Conservation (phyloP, 2,329 filamentous ascomycete species). For the Claviceps africana region DNA sequence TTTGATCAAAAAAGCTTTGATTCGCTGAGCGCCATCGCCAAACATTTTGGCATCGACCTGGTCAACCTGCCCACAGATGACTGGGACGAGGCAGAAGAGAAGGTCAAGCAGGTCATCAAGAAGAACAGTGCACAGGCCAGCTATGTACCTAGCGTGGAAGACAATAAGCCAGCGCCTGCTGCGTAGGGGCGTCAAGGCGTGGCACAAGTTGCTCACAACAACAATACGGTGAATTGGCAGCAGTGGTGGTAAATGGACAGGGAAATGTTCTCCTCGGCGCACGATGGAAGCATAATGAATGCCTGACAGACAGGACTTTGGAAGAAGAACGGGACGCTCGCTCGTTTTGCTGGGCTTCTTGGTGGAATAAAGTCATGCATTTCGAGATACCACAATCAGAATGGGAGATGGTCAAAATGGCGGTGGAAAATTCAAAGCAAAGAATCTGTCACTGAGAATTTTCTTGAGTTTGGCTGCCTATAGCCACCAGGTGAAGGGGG, state of each 20-base stretch:
- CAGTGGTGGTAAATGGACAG: neutral
- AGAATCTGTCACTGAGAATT: neutral
- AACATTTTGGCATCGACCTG: slow-evolving; percentile 67
- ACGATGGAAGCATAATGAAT: neutral
- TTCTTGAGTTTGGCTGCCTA: neutral
- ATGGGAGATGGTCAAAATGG: neutral
- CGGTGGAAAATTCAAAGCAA: neutral
- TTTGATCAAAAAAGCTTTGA: slow-evolving; percentile 71
- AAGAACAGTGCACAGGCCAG: slow-evolving; percentile 45
- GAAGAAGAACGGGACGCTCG: neutral
- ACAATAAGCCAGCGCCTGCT: slow-evolving; percentile 15
- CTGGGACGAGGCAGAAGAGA: slow-evolving; percentile 79
- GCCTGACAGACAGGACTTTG: neutral
- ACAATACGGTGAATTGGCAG: neutral
- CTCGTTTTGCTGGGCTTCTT: neutral
- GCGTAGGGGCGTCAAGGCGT: slow-evolving; percentile 15
- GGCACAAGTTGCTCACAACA: slow-evolving; percentile 3
- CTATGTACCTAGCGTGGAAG: slow-evolving; percentile 34
- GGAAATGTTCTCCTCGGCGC: neutral
- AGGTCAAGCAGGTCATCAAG: slow-evolving; percentile 72
- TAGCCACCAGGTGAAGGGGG: no score
- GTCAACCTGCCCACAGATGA: slow-evolving; percentile 71
- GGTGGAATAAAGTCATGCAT: slow-evolving; percentile 4
- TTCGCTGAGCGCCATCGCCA: slow-evolving; percentile 65
- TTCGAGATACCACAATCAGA: slow-evolving; percentile 6